A percentile compares a stretch with the other conserved stretches of the same genome.
phyloP scores from a whole-genome alignment of 108 stramenopile genomes.

The Nitzschia sp. region DNA sequence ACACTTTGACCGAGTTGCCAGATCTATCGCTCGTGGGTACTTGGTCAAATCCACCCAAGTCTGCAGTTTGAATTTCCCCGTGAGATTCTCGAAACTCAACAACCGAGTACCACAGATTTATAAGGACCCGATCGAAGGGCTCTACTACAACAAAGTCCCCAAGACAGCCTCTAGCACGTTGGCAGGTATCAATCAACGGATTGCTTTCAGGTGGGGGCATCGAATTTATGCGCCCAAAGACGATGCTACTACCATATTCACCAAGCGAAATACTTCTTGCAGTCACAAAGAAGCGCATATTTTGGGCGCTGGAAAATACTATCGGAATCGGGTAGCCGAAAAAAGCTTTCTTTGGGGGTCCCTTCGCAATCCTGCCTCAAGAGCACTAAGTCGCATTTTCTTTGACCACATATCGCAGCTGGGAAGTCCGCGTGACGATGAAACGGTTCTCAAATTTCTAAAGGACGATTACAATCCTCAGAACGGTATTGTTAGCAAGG shows the following conservation, averaged over 20 bases:
- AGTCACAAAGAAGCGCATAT: neutral
- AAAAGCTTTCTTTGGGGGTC: conserved; percentile 33
- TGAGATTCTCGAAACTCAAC: neutral
- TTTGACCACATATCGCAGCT: conserved; percentile 31
- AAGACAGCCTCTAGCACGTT: conserved; percentile 39
- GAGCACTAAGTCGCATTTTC: conserved; percentile 40
- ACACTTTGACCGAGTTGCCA: neutral
- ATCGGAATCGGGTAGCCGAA: neutral
- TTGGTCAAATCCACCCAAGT: neutral
- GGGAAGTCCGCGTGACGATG: conserved; percentile 16
- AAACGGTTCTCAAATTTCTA: conserved; percentile 17
- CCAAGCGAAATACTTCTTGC: neutral
- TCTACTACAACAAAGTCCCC: conserved; percentile 36
- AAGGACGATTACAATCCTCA: neutral
- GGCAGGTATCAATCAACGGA: conserved; percentile 33
- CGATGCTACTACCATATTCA: neutral
- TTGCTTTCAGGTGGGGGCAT: conserved; percentile 13
- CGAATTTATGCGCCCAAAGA: neutral
- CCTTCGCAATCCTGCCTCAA: conserved; percentile 40
- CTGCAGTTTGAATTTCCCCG: neutral
- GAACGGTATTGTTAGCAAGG: neutral
- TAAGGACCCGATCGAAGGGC: conserved; percentile 8
- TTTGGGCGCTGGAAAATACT: neutral
- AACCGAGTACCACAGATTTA: neutral
- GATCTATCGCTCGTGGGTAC: neutral